Conservation (phyloP, 352 stramenopile genomes). For the Phytophthora foliorum region DNA sequence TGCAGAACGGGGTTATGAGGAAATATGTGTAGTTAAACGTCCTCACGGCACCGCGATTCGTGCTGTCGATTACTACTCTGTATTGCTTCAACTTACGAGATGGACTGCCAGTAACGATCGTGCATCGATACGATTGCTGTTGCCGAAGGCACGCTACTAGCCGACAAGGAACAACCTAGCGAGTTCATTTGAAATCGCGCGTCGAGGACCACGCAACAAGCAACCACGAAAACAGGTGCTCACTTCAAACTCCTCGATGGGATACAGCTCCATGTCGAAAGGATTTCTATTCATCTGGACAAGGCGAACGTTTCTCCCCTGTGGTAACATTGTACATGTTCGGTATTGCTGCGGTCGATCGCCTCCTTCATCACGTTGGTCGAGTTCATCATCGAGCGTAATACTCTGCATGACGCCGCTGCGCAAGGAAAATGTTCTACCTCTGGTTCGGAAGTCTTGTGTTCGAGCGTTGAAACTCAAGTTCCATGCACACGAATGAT, state of each 20-base stretch:
- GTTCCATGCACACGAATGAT: neutral
- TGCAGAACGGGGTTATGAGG: no score
- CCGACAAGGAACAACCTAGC: neutral
- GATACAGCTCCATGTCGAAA: slow-evolving; percentile 4
- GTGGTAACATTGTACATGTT: slow-evolving; percentile 5
- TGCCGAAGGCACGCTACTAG: neutral
- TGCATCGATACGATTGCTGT: no score
- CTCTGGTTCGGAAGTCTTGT: neutral
- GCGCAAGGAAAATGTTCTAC: neutral
- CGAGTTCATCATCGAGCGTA: neutral
- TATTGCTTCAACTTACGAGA: no score
- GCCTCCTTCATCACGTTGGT: neutral
- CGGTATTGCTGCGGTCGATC: no score
- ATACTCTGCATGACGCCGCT: neutral
- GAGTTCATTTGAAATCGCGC: neutral
- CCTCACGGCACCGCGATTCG: no score
- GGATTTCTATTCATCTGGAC: slow-evolving; percentile 18
- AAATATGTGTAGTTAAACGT: no score
- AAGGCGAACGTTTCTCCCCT: slow-evolving; percentile 21
- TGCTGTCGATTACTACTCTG: no score
- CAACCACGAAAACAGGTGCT: slow-evolving; percentile 24
- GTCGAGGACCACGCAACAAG: neutral
- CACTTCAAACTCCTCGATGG: slow-evolving; percentile 1
- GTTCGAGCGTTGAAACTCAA: neutral
- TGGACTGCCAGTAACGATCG: no score